phyloP scores from a whole-genome alignment of 208 protist species.

The Trypanosoma congolense region DNA sequence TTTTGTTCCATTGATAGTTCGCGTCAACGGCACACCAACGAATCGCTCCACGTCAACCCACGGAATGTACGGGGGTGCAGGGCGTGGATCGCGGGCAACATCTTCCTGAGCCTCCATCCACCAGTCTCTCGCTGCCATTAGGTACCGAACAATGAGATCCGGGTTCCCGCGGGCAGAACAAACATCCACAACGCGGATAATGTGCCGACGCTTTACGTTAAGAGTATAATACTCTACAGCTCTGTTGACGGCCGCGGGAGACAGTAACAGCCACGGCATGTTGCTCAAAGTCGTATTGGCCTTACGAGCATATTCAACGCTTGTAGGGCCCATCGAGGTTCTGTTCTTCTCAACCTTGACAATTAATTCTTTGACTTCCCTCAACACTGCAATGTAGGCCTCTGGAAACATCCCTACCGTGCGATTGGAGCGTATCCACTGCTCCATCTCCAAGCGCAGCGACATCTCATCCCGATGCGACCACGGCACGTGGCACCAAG shows the following conservation, averaged over 20 bases:
- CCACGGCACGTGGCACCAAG: slow-evolving; percentile 8
- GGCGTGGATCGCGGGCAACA: slow-evolving; percentile 10
- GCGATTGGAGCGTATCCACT: slow-evolving; percentile 26
- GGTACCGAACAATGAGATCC: slow-evolving; percentile 12
- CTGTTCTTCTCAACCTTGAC: slow-evolving; percentile 1
- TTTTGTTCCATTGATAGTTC: too few relatives aligned
- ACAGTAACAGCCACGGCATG: slow-evolving; percentile 34
- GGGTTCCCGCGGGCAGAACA: background rate
- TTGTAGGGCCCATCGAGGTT: background rate
- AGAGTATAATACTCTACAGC: slow-evolving; percentile 26
- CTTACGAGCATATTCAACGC: slow-evolving; percentile 2
- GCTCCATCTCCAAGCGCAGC: slow-evolving; percentile 28
- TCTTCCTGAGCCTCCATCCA: slow-evolving; percentile 25
- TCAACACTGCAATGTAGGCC: slow-evolving; percentile 15
- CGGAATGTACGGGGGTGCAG: slow-evolving; percentile 22
- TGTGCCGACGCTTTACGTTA: slow-evolving; percentile 17
- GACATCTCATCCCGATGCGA: slow-evolving; percentile 2
- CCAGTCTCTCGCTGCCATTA: slow-evolving; percentile 25
- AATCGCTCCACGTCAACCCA: slow-evolving; percentile 20
- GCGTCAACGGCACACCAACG: too few relatives aligned
- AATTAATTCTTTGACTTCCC: slow-evolving; percentile 20
- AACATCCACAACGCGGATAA: slow-evolving; percentile 33
- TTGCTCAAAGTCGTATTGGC: slow-evolving; percentile 25
- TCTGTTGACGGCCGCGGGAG: slow-evolving; percentile 11
- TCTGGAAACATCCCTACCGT: slow-evolving; percentile 33